Base-by-base conservation (phyloP, 2,329 filamentous ascomycete genomes). In the Talaromyces sp. region DNA sequence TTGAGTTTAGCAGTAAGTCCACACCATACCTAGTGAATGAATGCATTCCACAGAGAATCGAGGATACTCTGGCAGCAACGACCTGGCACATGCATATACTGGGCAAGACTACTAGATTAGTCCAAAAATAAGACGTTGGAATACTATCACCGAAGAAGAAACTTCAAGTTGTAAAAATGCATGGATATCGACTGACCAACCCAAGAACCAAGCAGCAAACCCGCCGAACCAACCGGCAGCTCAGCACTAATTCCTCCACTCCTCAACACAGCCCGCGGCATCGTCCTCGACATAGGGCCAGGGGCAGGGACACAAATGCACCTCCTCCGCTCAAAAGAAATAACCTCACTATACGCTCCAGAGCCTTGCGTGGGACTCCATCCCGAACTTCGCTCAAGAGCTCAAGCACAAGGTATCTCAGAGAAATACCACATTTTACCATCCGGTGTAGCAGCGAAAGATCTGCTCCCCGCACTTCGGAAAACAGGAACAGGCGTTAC, bases 311-410 rank as follows among this genome's bases (percentile, higher is more conserved):
- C 77, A 13, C 76, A 82, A 49, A 71, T 83, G 43, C 68, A 69
- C 0, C 72, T 74, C 41, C 80, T 83, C 54, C 66, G 72, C 49
- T 67, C 69, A 6, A 63, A 68, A 2, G 68, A 72, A 3, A 75
- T 83, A 53, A 72, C 59, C 8, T 69, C 71, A 13, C 75, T 84
- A 39, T 84, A 83, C 56, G 82, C 80, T 40, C 75, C 80, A 1
- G 82, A 85, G 61, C 82, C 82, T 0, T 79, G 77, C 36, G 52
- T 62, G 3, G 71, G 74, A 0, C 68, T 85, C 1, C 82, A 84
- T 52, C 56, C 61, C 0, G 68, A 73, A 2, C 68, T 85, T 4
- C 62, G 71, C 17, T 56, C 59, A 3, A 75, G 74, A n/a, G 74
- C 78, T 3, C 54, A 66, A 3, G 65, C 71, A 13, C 63, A 70